Percentiles rank a stretch among this genome's conserved stretches.
phyloP scores from a whole-genome alignment of 331 rosid genomes.

The Malus hybrid region DNA sequence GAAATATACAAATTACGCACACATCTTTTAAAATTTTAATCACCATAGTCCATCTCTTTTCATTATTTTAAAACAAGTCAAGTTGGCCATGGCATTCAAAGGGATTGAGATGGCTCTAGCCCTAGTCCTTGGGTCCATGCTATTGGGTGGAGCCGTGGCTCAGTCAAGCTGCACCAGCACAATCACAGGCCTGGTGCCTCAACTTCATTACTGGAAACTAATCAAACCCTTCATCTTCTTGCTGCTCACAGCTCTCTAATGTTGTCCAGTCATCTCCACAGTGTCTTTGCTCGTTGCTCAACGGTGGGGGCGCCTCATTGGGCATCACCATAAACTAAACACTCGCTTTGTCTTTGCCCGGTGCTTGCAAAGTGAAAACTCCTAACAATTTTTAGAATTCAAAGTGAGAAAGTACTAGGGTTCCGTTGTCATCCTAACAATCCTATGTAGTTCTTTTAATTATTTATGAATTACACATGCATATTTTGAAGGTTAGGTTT shows the following conservation, averaged over 20 bases:
- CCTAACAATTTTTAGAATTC: slow-evolving; percentile 3
- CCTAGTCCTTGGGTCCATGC: slow-evolving; percentile 22
- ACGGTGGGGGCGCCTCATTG: slow-evolving; percentile 34
- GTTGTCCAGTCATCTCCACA: slow-evolving; percentile 63
- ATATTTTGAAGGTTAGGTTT: too few relatives aligned
- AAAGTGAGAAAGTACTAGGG: too few relatives aligned
- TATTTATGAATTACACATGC: too few relatives aligned
- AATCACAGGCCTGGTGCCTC: slow-evolving; percentile 44
- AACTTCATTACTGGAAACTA: slow-evolving; percentile 59
- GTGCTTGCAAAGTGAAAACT: slow-evolving; percentile 52
- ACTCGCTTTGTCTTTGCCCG: slow-evolving; percentile 58
- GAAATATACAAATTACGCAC: background rate
- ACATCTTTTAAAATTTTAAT: background rate
- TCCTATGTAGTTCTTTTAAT: too few relatives aligned
- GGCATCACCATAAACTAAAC: slow-evolving; percentile 59
- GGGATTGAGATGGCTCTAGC: slow-evolving; percentile 21
- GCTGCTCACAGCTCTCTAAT: slow-evolving; percentile 60
- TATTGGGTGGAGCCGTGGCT: slow-evolving; percentile 32
- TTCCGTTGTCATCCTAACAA: too few relatives aligned
- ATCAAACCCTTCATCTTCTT: slow-evolving; percentile 52
- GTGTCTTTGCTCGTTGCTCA: slow-evolving; percentile 60
- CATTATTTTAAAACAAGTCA: background rate
- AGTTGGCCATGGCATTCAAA: slow-evolving; percentile 26
- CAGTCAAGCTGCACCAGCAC: slow-evolving; percentile 51
- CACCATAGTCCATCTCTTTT: too few relatives aligned